Evolutionary conservation across 257 asterid species (phyloP), one percentile per base, ranked within the genome.

Genomic region (Agastache rugosa): DNA sequence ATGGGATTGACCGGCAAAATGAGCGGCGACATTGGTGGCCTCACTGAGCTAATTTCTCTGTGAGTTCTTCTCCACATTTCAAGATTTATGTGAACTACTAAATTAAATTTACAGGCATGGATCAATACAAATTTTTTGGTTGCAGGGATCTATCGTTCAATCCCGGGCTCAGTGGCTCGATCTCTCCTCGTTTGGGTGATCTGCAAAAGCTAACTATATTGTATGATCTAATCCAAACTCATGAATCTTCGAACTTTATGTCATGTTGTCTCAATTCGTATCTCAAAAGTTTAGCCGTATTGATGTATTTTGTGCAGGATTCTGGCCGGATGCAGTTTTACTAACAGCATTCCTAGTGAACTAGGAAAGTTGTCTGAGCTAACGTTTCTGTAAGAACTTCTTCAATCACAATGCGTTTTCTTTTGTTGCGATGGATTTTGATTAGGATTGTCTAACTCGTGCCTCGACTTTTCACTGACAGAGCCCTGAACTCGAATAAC

Each of bases 141-240:
- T 85, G 79, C 91, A 94, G 99, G 80, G 99, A 94, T 82, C 81
- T 94, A 31, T 92, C 99, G 1, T 94, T 90, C 87, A 94, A 94
- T 65, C 95, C 84, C 41, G 97, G 92, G 61, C 87, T 94, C 69
- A 88, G 80, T 3, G 99, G 99, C 50, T 74, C 97, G 8, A 74
- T 92, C 44, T 90, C 99, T 75, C 93, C 96, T 2, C 86, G 90
- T 77, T 81, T 94, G 3, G 99, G 97, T 71, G 96, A 92, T 83
- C 85, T 94, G 75, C 80, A 74, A 61, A 92, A 90, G 61, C 74
- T 94, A 34, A 87, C 88, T 79, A 89, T 88, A 81, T 63, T 94
- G 99, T 94, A 87, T 82, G 83, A 76, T 76, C 69, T 29, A 11
- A 67, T 20, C 50, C 20, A 54, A 70, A 72, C 72, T 48, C 45